Evolutionary conservation across 1,284 basidiomycete species (phyloP).

Genomic region (Ceratobasidium papillatum): DNA sequence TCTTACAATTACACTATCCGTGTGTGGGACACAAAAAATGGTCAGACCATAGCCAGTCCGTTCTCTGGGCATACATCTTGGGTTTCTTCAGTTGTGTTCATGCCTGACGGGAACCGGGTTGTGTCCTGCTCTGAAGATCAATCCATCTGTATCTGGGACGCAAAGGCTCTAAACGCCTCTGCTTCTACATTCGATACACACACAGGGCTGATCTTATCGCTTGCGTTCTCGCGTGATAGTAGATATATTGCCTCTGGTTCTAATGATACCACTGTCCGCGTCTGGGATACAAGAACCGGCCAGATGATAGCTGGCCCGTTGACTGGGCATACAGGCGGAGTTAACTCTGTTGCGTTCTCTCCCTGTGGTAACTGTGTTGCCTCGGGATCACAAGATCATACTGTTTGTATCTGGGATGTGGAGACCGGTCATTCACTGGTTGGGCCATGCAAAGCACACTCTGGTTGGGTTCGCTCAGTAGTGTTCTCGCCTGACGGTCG

Average conservation of each 20-base stretch:
- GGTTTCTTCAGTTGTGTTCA: constrained; percentile 19
- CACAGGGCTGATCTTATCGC: not conserved
- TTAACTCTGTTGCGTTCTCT: not conserved
- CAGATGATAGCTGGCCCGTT: not conserved
- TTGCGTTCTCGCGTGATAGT: constrained; percentile 4
- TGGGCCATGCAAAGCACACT: not conserved
- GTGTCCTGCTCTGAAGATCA: constrained; percentile 29
- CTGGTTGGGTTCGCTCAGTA: not conserved
- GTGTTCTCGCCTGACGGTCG: not conserved
- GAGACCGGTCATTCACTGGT: no score
- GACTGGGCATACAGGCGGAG: not conserved
- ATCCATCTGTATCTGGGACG: constrained; percentile 36
- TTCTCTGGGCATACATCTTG: not conserved
- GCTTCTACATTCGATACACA: not conserved
- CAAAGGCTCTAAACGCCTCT: not conserved
- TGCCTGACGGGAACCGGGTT: constrained; percentile 30
- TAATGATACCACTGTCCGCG: not conserved
- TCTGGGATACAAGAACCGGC: constrained; percentile 30
- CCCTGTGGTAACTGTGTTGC: not conserved
- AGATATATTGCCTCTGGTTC: constrained; percentile 4
- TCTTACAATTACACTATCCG: not conserved
- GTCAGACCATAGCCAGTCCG: not conserved
- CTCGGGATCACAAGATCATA: no score
- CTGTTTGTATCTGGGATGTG: no score
- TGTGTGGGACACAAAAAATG: not conserved